Percentiles rank a stretch among this genome's conserved stretches.
These are phyloP conservation scores for Sophora flavescens DNA, from an alignment of 306 rosid genomes.

Conservation along the genomic window DNA sequence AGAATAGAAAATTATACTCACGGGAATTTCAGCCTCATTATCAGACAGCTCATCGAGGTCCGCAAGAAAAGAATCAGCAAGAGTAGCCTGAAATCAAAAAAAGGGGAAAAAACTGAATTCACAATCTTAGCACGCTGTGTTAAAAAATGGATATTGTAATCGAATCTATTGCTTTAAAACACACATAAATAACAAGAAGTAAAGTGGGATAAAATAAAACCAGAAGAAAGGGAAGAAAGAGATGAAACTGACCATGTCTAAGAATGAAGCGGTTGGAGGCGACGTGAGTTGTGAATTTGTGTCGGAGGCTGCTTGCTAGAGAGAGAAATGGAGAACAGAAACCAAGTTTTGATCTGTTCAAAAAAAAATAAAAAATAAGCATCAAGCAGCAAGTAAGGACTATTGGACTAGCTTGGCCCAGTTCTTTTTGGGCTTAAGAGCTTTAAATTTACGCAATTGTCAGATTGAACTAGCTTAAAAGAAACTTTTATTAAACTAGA, in stretches of 20 bases:
- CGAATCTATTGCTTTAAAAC: not conserved
- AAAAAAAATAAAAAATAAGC: no score
- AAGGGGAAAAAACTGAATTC: not conserved
- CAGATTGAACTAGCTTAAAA: no score
- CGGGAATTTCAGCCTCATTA: slow-evolving; percentile 77
- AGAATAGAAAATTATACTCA: slow-evolving; percentile 45
- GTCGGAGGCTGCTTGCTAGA: not conserved
- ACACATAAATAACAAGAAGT: not conserved
- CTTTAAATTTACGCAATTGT: no score
- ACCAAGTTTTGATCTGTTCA: no score
- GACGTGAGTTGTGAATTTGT: slow-evolving; percentile 5
- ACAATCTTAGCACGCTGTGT: not conserved
- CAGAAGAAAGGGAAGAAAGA: not conserved
- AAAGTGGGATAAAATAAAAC: not conserved
- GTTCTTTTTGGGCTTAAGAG: no score
- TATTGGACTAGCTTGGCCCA: no score
- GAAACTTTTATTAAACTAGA: no score
- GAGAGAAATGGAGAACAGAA: not conserved
- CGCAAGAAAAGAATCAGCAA: slow-evolving; percentile 95
- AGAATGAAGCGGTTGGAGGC: not conserved
- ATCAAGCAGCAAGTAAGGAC: no score
- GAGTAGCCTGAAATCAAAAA: slow-evolving; percentile 75
- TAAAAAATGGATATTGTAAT: not conserved
- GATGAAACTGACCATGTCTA: slow-evolving; percentile 19
- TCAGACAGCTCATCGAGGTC: slow-evolving; percentile 97